phyloP scores from a whole-genome alignment of 2,329 filamentous ascomycete genomes.

The Nigrospora sphaerica region DNA sequence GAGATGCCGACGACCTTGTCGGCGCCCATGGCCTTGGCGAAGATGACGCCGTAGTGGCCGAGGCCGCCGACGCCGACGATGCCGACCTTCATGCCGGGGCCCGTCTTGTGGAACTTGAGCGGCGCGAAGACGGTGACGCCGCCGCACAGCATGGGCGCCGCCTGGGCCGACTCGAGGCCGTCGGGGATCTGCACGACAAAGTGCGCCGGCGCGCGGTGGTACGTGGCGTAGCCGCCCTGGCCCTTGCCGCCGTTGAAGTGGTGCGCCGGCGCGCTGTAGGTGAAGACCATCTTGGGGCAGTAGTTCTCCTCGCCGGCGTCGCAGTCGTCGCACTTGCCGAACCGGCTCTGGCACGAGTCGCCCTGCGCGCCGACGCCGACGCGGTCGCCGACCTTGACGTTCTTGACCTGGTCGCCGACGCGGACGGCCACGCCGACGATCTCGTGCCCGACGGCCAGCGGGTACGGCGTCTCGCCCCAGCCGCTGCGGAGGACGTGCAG shows the following conservation, averaged over 20 bases:
- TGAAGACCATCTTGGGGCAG: constrained; percentile 24
- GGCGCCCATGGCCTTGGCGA: constrained; percentile 54
- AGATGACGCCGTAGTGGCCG: constrained; percentile 59
- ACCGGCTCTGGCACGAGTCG: constrained; percentile 29
- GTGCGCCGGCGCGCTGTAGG: constrained; percentile 29
- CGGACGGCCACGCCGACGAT: constrained; percentile 37
- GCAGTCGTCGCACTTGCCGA: constrained; percentile 14
- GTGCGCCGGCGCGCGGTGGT: constrained; percentile 10
- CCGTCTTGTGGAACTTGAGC: constrained; percentile 49
- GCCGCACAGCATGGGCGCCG: constrained; percentile 57
- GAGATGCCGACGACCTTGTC: constrained; percentile 49
- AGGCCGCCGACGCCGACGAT: constrained; percentile 58
- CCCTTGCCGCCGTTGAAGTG: constrained; percentile 41
- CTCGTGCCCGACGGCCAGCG: constrained; percentile 38
- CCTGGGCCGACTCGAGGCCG: constrained; percentile 21
- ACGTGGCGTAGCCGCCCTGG: constrained; percentile 39
- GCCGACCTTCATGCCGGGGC: constrained; percentile 56
- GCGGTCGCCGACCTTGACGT: constrained; percentile 43
- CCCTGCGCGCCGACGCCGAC: constrained; percentile 43
- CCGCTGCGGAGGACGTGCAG: constrained; percentile 33
- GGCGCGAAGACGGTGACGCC: constrained; percentile 58
- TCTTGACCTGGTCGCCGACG: constrained; percentile 25
- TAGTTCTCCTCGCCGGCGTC: constrained; percentile 12
- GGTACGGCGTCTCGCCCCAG: constrained; percentile 12
- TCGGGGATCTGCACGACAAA: constrained; percentile 38